Evolutionary conservation across 345 rosid genomes (phyloP).

Genomic region (Citrus sp.): DNA sequence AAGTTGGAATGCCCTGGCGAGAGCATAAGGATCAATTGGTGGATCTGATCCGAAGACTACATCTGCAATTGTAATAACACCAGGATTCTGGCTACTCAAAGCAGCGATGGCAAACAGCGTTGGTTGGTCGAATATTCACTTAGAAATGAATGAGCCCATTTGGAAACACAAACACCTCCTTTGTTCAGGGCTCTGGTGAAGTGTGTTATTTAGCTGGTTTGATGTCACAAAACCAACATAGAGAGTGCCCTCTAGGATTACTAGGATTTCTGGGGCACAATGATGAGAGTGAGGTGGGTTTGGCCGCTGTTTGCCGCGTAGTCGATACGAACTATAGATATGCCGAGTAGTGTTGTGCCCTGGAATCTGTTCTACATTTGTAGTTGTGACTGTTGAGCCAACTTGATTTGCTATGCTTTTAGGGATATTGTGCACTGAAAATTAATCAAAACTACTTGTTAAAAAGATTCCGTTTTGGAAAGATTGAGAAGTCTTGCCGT

Average conservation of each 20-base stretch:
- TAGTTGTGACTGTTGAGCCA: slow-evolving; percentile 12
- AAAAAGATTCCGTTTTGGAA: too few relatives aligned
- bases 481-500: too few relatives aligned
- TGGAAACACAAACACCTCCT: slow-evolving; percentile 30
- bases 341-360: slow-evolving; percentile 29
- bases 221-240: slow-evolving; percentile 26
- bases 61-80: not conserved
- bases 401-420: slow-evolving; percentile 1
- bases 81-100: slow-evolving; percentile 26
- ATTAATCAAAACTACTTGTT: too few relatives aligned
- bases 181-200: not conserved
- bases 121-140: slow-evolving; percentile 4
- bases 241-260: slow-evolving; percentile 23
- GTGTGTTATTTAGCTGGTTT: slow-evolving; percentile 10
- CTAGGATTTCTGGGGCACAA: slow-evolving; percentile 21
- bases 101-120: slow-evolving; percentile 15
- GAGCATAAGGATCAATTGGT: slow-evolving; percentile 8
- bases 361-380: slow-evolving; percentile 7
- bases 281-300: slow-evolving; percentile 36
- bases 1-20: slow-evolving; percentile 24
- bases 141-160: slow-evolving; percentile 26
- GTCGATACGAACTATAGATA: slow-evolving; percentile 25
- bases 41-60: slow-evolving; percentile 22
- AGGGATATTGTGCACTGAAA: slow-evolving; percentile 19
- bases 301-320: slow-evolving; percentile 30